phyloP scores from a whole-genome alignment of 768 basidiomycete species.

The Punctularia strigosozonata region DNA sequence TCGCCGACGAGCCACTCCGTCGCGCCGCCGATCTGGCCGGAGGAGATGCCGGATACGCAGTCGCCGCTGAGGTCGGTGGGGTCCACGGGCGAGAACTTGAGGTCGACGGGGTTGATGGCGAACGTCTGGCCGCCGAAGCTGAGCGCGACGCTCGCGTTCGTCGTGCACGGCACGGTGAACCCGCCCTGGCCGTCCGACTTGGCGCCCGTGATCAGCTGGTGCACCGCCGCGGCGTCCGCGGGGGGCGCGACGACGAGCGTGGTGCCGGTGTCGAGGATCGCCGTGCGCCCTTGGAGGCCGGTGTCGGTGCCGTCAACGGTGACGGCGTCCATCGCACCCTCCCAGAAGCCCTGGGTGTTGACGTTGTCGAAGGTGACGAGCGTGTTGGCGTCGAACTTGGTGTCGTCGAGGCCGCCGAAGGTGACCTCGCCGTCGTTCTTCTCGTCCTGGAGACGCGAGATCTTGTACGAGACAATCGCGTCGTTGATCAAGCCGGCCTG shows the following conservation, averaged over 20 bases:
- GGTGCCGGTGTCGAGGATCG: slow-evolving; percentile 47
- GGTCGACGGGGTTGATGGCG: slow-evolving; percentile 52
- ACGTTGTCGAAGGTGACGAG: slow-evolving; percentile 53
- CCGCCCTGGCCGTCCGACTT: slow-evolving; percentile 32
- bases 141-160: slow-evolving; percentile 38
- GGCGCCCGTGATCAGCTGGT: slow-evolving; percentile 45
- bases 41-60: slow-evolving; percentile 61
- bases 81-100: slow-evolving; percentile 44
- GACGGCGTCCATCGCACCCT: slow-evolving; percentile 47
- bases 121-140: slow-evolving; percentile 48
- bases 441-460: slow-evolving; percentile 60
- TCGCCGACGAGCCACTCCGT: slow-evolving; percentile 69
- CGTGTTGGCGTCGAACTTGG: slow-evolving; percentile 53
- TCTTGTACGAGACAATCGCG: slow-evolving; percentile 70
- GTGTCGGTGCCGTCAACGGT: slow-evolving; percentile 43
- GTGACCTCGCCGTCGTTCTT: slow-evolving; percentile 72
- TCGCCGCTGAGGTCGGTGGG: slow-evolving; percentile 40
- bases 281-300: slow-evolving; percentile 49
- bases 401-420: slow-evolving; percentile 62
- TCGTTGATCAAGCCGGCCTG: slow-evolving; percentile 40
- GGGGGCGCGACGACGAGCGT: slow-evolving; percentile 30
- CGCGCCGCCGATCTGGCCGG: slow-evolving; percentile 45
- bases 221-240: slow-evolving; percentile 41
- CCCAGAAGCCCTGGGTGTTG: slow-evolving; percentile 70
- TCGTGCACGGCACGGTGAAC: slow-evolving; percentile 58